Conservation (phyloP, 805 yeast species). For the Ogataea henricii region DNA sequence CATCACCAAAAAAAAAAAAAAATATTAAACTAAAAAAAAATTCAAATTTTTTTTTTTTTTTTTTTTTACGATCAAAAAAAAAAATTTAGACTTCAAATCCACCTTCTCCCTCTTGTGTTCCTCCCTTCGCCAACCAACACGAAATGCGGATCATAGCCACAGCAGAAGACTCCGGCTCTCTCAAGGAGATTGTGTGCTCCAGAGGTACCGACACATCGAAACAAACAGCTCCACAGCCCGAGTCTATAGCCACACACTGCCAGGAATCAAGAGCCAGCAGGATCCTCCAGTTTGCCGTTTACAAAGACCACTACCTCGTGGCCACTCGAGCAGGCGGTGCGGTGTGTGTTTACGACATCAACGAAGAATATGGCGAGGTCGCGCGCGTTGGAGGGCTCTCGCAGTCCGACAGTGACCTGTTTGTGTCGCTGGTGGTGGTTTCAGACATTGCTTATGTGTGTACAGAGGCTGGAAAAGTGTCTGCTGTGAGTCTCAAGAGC, state of each 20-base stretch:
- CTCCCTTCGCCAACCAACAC: not conserved
- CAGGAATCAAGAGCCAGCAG: constrained; percentile 36
- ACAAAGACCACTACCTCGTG: constrained; percentile 39
- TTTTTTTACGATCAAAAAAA: not conserved
- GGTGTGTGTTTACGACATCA: constrained; percentile 41
- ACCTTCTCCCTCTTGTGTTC: not conserved
- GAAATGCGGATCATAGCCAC: constrained; percentile 48
- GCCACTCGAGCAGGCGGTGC: constrained; percentile 47
- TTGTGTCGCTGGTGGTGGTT: constrained; percentile 37
- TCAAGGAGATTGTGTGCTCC: constrained; percentile 63
- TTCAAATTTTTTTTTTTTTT: not conserved
- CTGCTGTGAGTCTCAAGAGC: constrained; percentile 27
- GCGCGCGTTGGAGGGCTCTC: constrained; percentile 17
- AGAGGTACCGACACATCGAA: constrained; percentile 80
- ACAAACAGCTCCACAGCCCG: constrained; percentile 66
- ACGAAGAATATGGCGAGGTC: constrained; percentile 22
- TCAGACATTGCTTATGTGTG: constrained; percentile 35
- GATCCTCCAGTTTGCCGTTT: constrained; percentile 35
- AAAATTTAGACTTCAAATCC: not conserved
- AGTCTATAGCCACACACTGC: constrained; percentile 41
- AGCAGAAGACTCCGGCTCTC: constrained; percentile 65
- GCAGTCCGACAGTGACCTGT: constrained; percentile 34
- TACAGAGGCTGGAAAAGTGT: constrained; percentile 36
- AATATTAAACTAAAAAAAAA: no score
- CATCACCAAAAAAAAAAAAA: no score